A percentile compares a stretch with the other conserved stretches of the same genome.
Conservation (phyloP, 2,329 filamentous ascomycete genomes). For the Eutypella sp. region DNA sequence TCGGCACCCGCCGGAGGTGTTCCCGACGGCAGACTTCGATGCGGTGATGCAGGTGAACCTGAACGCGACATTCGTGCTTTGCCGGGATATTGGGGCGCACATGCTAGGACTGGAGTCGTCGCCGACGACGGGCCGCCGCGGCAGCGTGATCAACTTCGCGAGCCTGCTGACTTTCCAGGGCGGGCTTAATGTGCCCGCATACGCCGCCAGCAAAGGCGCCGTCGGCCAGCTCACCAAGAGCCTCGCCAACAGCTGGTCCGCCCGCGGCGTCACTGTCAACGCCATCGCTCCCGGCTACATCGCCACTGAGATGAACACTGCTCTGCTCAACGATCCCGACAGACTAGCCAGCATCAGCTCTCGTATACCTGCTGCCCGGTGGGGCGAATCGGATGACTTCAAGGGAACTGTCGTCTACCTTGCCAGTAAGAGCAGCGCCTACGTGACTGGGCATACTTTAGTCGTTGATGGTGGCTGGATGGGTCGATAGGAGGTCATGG, state of each 20-base stretch:
- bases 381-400: slow-evolving; percentile 81
- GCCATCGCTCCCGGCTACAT: slow-evolving; percentile 88
- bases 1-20: slow-evolving; percentile 67
- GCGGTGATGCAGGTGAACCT: slow-evolving; percentile 84
- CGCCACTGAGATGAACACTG: slow-evolving; percentile 88
- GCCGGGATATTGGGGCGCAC: slow-evolving; percentile 72
- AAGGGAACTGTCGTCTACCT: slow-evolving; percentile 76
- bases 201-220: slow-evolving; percentile 80
- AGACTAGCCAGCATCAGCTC: slow-evolving; percentile 69
- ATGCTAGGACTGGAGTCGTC: slow-evolving; percentile 58
- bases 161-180: slow-evolving; percentile 80
- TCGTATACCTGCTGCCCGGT: slow-evolving; percentile 76
- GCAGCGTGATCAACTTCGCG: slow-evolving; percentile 78
- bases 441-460: slow-evolving; percentile 75
- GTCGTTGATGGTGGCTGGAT: slow-evolving; percentile 92
- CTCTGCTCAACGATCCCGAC: slow-evolving; percentile 66
- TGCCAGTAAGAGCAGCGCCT: slow-evolving; percentile 66
- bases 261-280: slow-evolving; percentile 75
- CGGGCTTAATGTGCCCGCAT: slow-evolving; percentile 81
- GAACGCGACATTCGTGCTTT: slow-evolving; percentile 71
- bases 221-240: slow-evolving; percentile 82
- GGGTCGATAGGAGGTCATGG: slow-evolving; percentile 56
- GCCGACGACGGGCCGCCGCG: slow-evolving; percentile 50
- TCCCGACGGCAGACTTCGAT: slow-evolving; percentile 73
- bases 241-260: slow-evolving; percentile 79